Evolutionary conservation across 495 filamentous ascomycete genomes (phyloP).

Genomic region (Neurospora pannonica): DNA sequence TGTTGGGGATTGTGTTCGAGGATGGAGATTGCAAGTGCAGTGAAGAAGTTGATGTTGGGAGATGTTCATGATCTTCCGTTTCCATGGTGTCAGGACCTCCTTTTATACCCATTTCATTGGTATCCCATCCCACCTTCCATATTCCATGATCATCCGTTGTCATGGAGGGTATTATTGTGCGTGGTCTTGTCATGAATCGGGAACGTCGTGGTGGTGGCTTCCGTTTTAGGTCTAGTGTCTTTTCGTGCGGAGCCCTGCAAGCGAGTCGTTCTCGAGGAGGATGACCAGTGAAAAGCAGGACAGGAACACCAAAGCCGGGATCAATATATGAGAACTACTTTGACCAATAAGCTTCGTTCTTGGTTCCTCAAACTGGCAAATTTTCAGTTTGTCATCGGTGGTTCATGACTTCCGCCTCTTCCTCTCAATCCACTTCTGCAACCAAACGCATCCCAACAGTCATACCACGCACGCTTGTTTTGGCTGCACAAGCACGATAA

Average conservation of each 20-base stretch:
- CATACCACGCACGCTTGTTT: background rate
- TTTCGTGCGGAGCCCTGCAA: background rate
- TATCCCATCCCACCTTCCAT: background rate
- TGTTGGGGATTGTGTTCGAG: background rate
- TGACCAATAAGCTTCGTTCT: background rate
- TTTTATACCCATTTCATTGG: background rate
- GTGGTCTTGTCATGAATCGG: background rate
- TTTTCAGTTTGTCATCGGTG: background rate
- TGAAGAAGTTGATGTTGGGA: background rate
- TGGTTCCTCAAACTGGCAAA: background rate
- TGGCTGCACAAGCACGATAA: background rate
- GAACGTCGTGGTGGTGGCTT: background rate
- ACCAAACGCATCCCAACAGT: background rate
- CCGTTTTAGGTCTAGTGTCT: background rate
- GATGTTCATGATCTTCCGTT: background rate
- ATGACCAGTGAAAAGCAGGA: background rate
- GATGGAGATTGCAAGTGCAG: background rate
- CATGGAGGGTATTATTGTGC: background rate
- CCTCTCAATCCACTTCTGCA: background rate
- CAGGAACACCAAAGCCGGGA: background rate
- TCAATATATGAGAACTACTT: background rate
- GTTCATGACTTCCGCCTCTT: background rate
- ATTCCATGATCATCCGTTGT: background rate
- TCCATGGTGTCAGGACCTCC: background rate
- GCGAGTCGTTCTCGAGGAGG: background rate